Base-by-base conservation (phyloP, 441 rosid species). In the Croton setiger region DNA sequence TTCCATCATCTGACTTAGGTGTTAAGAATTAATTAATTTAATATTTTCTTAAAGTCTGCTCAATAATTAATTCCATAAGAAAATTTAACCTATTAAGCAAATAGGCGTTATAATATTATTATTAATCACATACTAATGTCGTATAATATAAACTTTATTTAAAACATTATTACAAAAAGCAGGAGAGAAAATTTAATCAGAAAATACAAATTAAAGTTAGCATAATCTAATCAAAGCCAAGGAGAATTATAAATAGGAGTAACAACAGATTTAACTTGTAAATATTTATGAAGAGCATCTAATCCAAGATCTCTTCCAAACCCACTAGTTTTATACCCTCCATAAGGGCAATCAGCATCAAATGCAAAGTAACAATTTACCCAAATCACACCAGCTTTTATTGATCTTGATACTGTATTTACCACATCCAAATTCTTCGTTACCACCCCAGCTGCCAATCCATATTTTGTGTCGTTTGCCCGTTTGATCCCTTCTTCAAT, bases 241-340 rank as follows among this genome's bases (percentile, higher is more conserved):
- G 96, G 96, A 41, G 97, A 86, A 62, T 88, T 77, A 69, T 82
- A 79, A 43, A 91, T 72, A 18, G 93, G 92, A 73, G 91, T 90
- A 0, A 88, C 85, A 1, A 93, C 84, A 53, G 96, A 80, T 80
- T 94, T 94, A 68, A 81, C 77, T 13, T 86, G 92, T 21, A 90
- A 82, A 61, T 83, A 88, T 79, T 82, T 81, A 10, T 85, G 79
- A 0, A 91, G 79, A 7, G 86, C 88, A 9, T 90, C 92, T 67
- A 87, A 17, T 17, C 97, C 97, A 0, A 66, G 43, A 5, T 90
- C 97, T 43, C 82, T 84, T n/a, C 93, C 92, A 35, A 80, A 88
- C 0, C 98, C 96, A 47, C 98, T 94, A 84, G 76, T 74, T 70
- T 87, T 91, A 69, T 78, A 85, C 18, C 98, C 97, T 69, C 97